Conservation (phyloP, 139 green algal species). For the Coccomyxa sp. region DNA sequence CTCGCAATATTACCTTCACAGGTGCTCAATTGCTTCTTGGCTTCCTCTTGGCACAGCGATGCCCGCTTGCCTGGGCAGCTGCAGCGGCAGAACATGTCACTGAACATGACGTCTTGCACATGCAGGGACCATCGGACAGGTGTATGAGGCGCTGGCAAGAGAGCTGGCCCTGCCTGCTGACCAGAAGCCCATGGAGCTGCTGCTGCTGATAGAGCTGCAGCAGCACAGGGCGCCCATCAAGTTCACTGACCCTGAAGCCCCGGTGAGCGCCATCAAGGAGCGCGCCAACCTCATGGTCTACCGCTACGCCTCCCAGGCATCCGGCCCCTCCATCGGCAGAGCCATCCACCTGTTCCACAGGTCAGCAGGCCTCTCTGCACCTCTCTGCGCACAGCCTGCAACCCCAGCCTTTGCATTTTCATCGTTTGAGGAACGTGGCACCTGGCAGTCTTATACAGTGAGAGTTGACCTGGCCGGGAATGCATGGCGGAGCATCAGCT, state of each 20-base stretch:
- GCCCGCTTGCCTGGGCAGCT: no score
- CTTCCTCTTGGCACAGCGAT: no score
- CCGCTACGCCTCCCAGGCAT: conserved; percentile 7
- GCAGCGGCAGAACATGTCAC: no score
- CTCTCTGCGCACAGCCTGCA: neutral
- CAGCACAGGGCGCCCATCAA: neutral
- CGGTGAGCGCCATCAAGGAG: neutral
- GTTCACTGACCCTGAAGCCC: neutral
- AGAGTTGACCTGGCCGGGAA: no score
- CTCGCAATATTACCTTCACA: no score
- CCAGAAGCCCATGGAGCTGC: conserved; percentile 23
- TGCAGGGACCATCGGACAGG: conserved; percentile 37
- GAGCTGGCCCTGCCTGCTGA: neutral
- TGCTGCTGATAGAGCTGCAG: conserved; percentile 31
- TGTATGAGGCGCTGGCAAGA: conserved; percentile 39
- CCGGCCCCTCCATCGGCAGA: neutral
- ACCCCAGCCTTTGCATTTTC: neutral
- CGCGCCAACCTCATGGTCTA: conserved; percentile 13
- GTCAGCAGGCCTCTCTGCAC: conserved; percentile 1
- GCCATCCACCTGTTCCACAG: conserved; percentile 23
- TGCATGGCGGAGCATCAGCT: no score
- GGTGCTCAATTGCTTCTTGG: no score
- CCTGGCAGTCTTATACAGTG: neutral
- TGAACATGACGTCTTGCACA: neutral
- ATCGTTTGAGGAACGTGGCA: neutral